Conservation (phyloP, 2,329 filamentous ascomycete genomes). For the Aspergillus sp. region DNA sequence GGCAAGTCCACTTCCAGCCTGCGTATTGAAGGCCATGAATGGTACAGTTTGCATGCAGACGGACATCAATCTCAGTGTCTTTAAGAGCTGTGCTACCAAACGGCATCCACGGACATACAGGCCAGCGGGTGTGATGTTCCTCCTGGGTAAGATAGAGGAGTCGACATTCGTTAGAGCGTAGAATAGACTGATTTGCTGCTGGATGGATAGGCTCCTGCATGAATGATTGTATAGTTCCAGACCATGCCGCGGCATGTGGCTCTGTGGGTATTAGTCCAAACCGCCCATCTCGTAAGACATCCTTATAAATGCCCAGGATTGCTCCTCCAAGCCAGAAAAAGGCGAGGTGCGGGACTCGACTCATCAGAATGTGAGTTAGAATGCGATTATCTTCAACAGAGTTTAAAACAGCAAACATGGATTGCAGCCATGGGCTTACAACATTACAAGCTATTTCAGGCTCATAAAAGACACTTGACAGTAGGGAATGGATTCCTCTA, state of each 20-base stretch:
- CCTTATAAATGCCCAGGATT: slow-evolving; percentile 1
- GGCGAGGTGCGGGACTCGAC: slow-evolving; percentile 4
- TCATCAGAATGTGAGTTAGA: slow-evolving; percentile 8
- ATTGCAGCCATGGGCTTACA: slow-evolving; percentile 9
- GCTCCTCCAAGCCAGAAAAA: slow-evolving; percentile 7
- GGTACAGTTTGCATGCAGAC: slow-evolving; percentile 2
- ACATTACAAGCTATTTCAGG: slow-evolving; percentile 8
- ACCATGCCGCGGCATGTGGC: slow-evolving; percentile 3
- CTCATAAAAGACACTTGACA: slow-evolving; percentile 5
- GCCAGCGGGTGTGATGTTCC: slow-evolving; percentile 4
- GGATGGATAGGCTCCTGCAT: slow-evolving; percentile 8
- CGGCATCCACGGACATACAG: slow-evolving; percentile 1
- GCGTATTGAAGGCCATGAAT: slow-evolving; percentile 1
- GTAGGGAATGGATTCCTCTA: neutral
- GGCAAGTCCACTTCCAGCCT: slow-evolving; percentile 9
- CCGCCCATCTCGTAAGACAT: neutral
- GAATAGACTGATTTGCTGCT: slow-evolving; percentile 2
- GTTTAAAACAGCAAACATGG: slow-evolving; percentile 1
- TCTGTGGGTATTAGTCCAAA: slow-evolving; percentile 5
- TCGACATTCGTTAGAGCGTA: slow-evolving; percentile 3
- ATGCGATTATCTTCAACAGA: slow-evolving; percentile 1
- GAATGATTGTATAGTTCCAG: slow-evolving; percentile 5
- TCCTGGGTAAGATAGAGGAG: slow-evolving; percentile 7
- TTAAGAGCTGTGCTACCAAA: slow-evolving; percentile 4
- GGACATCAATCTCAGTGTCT: slow-evolving; percentile 9